These are phyloP conservation scores for Exserohilum rostratum DNA, from an alignment of 2,329 filamentous ascomycete genomes.

Conservation along the genomic window DNA sequence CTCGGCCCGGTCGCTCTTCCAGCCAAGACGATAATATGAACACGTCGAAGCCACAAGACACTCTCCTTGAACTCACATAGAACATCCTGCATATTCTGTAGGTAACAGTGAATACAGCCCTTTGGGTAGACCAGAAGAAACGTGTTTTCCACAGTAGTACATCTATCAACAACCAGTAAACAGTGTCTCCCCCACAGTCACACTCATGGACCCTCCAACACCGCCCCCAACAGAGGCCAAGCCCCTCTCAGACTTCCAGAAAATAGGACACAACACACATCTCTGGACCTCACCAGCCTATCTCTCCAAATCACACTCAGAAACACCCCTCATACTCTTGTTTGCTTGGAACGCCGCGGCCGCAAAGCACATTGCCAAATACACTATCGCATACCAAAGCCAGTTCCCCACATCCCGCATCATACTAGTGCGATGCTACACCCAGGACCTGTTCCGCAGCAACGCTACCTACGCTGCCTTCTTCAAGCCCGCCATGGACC, in stretches of 20 bases:
- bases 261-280: slow-evolving; percentile 44
- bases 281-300: slow-evolving; percentile 35
- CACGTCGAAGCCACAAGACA: not conserved
- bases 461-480: slow-evolving; percentile 21
- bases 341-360: slow-evolving; percentile 46
- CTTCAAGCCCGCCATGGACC: slow-evolving; percentile 33
- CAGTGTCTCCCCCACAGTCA: not conserved
- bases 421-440: slow-evolving; percentile 38
- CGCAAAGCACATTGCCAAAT: slow-evolving; percentile 47
- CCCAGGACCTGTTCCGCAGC: slow-evolving; percentile 39
- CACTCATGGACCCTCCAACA: slow-evolving; percentile 15
- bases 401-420: slow-evolving; percentile 42
- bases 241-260: slow-evolving; percentile 40
- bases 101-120: not conserved
- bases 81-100: not conserved
- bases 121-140: not conserved
- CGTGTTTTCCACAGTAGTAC: not conserved
- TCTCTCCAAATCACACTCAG: slow-evolving; percentile 5
- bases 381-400: slow-evolving; percentile 38
- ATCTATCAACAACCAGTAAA: not conserved
- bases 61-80: not conserved
- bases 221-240: slow-evolving; percentile 8
- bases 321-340: slow-evolving; percentile 38
- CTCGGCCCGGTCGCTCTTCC: slow-evolving; percentile 11
- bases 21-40: slow-evolving; percentile 3